Evolutionary conservation across 768 basidiomycete species (phyloP).

Genomic region (Agrocybe chaxingu): DNA sequence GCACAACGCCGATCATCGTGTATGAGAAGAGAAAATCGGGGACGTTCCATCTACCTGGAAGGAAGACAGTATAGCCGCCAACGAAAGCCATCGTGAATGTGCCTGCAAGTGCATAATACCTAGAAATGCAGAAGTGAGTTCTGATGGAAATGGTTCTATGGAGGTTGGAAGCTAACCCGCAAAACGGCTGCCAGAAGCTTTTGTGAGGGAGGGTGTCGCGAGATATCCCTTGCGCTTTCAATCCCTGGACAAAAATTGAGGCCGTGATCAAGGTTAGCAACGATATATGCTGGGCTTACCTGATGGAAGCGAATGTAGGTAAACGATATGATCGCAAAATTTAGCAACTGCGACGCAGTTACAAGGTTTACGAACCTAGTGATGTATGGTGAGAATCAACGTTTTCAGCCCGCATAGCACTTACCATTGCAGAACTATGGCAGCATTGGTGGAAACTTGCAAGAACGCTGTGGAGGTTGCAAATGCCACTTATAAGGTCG

Average conservation of each 20-base stretch:
- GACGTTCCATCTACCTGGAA: slow-evolving; percentile 45
- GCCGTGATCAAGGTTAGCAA: not conserved
- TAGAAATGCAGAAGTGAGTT: slow-evolving; percentile 9
- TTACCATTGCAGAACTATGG: slow-evolving; percentile 47
- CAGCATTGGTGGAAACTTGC: slow-evolving; percentile 45
- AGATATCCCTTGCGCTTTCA: slow-evolving; percentile 42
- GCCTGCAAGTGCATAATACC: slow-evolving; percentile 43
- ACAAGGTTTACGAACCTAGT: slow-evolving; percentile 47
- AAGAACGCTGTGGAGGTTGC: slow-evolving; percentile 35
- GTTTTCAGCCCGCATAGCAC: not conserved
- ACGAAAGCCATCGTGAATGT: slow-evolving; percentile 46
- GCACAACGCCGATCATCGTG: slow-evolving; percentile 40
- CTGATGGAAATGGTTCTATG: not conserved
- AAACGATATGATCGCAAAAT: slow-evolving; percentile 44
- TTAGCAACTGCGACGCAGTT: slow-evolving; percentile 45
- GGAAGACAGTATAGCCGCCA: slow-evolving; percentile 48
- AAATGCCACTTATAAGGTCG: not conserved
- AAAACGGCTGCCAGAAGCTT: slow-evolving; percentile 50
- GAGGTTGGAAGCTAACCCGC: slow-evolving; percentile 27
- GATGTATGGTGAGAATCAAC: not conserved
- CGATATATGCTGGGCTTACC: slow-evolving; percentile 22
- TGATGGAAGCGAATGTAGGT: slow-evolving; percentile 47
- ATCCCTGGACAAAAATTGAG: slow-evolving; percentile 26
- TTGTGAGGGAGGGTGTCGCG: slow-evolving; percentile 42
- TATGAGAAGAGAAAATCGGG: slow-evolving; percentile 50